These are phyloP conservation scores for Colletotrichum nymphaeae DNA, from an alignment of 2,329 filamentous ascomycete species.

Conservation along the genomic window DNA sequence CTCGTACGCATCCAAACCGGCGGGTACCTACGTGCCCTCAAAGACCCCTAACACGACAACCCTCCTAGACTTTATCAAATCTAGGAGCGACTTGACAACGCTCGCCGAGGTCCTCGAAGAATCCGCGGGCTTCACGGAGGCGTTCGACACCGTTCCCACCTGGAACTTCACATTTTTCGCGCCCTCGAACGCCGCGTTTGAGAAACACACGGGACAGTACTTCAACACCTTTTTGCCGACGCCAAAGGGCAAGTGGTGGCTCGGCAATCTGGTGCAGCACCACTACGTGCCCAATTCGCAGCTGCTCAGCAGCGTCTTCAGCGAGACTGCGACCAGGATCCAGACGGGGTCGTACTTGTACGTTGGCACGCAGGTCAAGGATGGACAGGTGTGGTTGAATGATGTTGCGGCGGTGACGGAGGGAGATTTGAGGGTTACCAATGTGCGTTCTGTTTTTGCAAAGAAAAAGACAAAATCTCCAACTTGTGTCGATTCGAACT, in stretches of 20 bases:
- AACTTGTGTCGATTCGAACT: neutral
- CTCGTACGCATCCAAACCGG: constrained; percentile 3
- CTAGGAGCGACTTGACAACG: neutral
- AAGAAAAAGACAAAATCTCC: neutral
- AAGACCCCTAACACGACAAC: neutral
- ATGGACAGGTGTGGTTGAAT: constrained; percentile 38
- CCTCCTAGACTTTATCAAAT: constrained; percentile 17
- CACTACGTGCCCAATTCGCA: constrained; percentile 42
- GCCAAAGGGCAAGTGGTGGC: constrained; percentile 43
- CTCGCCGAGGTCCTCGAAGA: neutral
- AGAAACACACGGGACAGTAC: constrained; percentile 41
- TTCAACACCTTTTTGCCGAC: constrained; percentile 41
- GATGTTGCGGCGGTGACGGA: constrained; percentile 37
- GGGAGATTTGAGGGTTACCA: constrained; percentile 10
- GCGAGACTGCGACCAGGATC: constrained; percentile 37
- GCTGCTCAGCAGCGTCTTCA: constrained; percentile 38
- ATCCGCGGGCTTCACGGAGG: constrained; percentile 41
- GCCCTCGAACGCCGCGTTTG: constrained; percentile 43
- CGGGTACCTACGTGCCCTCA: neutral
- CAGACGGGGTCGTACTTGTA: constrained; percentile 42
- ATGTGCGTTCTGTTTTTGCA: neutral
- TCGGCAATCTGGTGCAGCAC: constrained; percentile 42
- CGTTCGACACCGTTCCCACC: constrained; percentile 41
- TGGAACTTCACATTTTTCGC: constrained; percentile 47
- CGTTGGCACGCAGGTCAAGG: constrained; percentile 38